phyloP scores from a whole-genome alignment of 2,329 filamentous ascomycete genomes.

The Phyllosticta paracitricarpa region DNA sequence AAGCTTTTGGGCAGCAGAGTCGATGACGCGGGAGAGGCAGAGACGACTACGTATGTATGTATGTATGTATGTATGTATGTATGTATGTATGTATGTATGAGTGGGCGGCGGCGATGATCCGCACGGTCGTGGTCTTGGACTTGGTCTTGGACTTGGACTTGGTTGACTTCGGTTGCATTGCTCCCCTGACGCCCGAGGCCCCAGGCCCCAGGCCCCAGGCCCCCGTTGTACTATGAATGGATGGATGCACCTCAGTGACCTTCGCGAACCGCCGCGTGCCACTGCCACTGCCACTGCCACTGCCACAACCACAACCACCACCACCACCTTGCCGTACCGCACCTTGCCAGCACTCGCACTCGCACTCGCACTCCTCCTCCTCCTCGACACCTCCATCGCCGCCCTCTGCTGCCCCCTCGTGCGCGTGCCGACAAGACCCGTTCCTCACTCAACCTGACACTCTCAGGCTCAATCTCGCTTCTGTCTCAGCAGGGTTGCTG shows the following conservation, averaged over 20 bases:
- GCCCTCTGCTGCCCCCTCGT: slow-evolving; percentile 2
- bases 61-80: too few relatives aligned
- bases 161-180: not conserved
- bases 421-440: slow-evolving; percentile 7
- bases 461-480: slow-evolving; percentile 11
- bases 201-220: too few relatives aligned
- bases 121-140: not conserved
- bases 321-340: too few relatives aligned
- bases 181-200: not conserved
- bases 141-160: not conserved
- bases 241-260: not conserved
- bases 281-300: not conserved
- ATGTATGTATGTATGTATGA: too few relatives aligned
- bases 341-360: not conserved
- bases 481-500: slow-evolving; percentile 11
- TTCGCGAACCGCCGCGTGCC: not conserved
- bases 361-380: not conserved
- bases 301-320: not conserved
- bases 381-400: not conserved
- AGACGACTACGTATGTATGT: too few relatives aligned
- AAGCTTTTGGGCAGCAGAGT: not conserved
- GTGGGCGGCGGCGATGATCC: not conserved
- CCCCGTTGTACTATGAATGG: not conserved
- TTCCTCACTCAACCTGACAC: slow-evolving; percentile 5
- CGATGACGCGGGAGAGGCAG: not conserved